Evolutionary conservation across 352 stramenopile species (phyloP), one percentile per base, ranked within the genome.

Genomic region (Phytophthora uliginosa): DNA sequence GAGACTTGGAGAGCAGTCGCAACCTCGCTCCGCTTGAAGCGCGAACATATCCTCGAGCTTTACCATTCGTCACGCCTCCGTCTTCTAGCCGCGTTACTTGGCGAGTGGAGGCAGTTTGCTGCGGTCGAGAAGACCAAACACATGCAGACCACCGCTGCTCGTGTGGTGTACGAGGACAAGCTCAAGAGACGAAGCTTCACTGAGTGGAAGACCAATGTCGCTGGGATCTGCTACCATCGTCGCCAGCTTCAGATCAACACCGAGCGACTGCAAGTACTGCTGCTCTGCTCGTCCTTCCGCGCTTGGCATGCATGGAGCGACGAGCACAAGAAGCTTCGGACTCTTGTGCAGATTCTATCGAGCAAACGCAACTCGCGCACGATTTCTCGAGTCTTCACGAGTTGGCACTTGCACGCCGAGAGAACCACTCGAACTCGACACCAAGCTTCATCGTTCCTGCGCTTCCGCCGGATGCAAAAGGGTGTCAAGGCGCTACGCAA

Each of bases 201-300:
- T 1, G 36, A 61, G 18, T 91, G 84, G 84, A 76, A 64, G 45
- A 54, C 20, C 0, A 77, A 77, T 28, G 70, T 81, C 1, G 7
- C 1, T 5, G 20, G 58, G 0, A 58, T 88, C 17, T 36, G 54
- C 20, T 55, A 31, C 15, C 72, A 84, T 52, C 73, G 84, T 12
- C 59, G 63, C 2, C 71, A 88, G 20, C 59, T 92, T 1, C 84
- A 92, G 33, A 63, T 76, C 12, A 84, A 84, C 34, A 92, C 84
- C 0, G 82, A 93, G 57, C 69, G 86, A 42, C 75, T 92, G 2
- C 84, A 92, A 26, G 72, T 92, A 1, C 66, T 92, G 28, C 31
- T 85, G n/a, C 53, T 93, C 26, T 92, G 82, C 55, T 91, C 84
- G 7, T 65, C 54, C 0, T 90, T 93, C 45, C 71, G 86, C 22